phyloP scores from a whole-genome alignment of 805 yeast species.

The Metschnikowia cubensis region DNA sequence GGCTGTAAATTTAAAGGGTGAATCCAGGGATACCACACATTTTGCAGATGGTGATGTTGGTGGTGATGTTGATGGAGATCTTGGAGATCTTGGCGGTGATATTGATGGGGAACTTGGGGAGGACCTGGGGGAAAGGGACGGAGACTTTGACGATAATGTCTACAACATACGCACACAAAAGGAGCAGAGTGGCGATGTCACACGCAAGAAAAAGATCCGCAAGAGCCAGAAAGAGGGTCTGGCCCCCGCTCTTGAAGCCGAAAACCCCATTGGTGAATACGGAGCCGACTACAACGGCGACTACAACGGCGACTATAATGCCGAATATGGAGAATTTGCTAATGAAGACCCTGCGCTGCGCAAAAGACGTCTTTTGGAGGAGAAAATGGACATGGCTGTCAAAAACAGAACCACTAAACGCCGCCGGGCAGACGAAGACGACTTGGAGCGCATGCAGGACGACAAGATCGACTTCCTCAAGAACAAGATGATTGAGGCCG shows the following conservation, averaged over 20 bases:
- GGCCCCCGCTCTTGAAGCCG: conserved; percentile 7
- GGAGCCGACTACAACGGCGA: background rate
- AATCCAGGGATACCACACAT: no score
- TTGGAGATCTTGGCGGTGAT: background rate
- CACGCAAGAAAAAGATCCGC: conserved; percentile 19
- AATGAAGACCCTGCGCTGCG: conserved; percentile 38
- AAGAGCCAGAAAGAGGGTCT: conserved; percentile 10
- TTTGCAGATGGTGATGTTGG: no score
- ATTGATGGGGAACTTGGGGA: background rate
- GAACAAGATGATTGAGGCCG: conserved; percentile 86
- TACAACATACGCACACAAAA: conserved; percentile 17
- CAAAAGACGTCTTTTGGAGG: conserved; percentile 76
- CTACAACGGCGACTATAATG: background rate
- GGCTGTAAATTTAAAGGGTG: no score
- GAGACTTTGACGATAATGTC: conserved; percentile 14
- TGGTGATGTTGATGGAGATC: no score
- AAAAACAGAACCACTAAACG: conserved; percentile 58
- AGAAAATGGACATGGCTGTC: conserved; percentile 70
- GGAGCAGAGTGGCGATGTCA: conserved; percentile 11
- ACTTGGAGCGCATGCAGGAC: conserved; percentile 92
- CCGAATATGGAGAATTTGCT: conserved; percentile 7
- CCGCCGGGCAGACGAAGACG: conserved; percentile 82
- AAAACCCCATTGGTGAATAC: conserved; percentile 5
- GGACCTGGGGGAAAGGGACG: no score
- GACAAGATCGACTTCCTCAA: conserved; percentile 78